A percentile compares a stretch with the other conserved stretches of the same genome.
These are phyloP conservation scores for Fusarium odoratissimum DNA, from an alignment of 2,329 filamentous ascomycete species.

Conservation along the genomic window DNA sequence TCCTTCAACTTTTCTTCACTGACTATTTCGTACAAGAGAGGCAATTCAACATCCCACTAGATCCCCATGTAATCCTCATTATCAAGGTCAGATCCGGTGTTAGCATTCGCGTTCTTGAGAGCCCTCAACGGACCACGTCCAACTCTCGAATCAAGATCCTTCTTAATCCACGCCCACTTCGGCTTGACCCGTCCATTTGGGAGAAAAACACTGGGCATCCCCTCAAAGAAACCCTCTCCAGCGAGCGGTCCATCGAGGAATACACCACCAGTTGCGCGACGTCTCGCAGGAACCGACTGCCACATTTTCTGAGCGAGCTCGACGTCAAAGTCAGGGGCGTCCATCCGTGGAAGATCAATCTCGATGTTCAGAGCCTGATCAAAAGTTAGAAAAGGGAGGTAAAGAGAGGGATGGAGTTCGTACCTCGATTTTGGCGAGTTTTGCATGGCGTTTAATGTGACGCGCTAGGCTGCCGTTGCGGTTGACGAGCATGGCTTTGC, in stretches of 20 bases:
- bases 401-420: accelerated
- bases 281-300: slow-evolving; percentile 14
- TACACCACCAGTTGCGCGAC: neutral
- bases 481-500: slow-evolving; percentile 7
- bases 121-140: neutral
- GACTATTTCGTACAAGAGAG: accelerated
- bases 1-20: accelerated
- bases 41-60: accelerated
- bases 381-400: accelerated
- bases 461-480: neutral
- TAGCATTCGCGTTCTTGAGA: slow-evolving; percentile 1
- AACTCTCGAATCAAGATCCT: neutral
- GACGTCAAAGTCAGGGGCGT: neutral
- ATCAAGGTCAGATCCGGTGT: too few relatives aligned
- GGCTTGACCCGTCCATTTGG: slow-evolving; percentile 14
- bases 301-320: slow-evolving; percentile 16
- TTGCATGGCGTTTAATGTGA: slow-evolving; percentile 18
- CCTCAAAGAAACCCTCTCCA: slow-evolving; percentile 1
- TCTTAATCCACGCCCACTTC: slow-evolving; percentile 14
- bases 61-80: accelerated
- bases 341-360: neutral
- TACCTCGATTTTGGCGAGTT: slow-evolving; percentile 13
- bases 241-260: slow-evolving; percentile 16
- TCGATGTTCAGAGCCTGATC: neutral
- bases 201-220: slow-evolving; percentile 5